Conservation (phyloP, 345 rosid genomes). For the Eucalyptus cladocalyx region DNA sequence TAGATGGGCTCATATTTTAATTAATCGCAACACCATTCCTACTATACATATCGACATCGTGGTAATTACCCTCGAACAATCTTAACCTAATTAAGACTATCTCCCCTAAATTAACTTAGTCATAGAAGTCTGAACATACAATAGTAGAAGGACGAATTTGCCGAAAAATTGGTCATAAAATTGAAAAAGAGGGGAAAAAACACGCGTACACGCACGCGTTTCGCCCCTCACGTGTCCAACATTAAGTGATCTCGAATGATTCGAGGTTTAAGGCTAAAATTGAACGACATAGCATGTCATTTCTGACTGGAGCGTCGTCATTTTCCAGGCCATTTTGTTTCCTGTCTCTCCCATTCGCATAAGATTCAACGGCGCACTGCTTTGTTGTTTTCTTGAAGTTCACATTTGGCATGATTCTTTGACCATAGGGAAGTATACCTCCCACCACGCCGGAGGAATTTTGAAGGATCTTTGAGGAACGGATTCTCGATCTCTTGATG, state of each 20-base stretch:
- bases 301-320: not conserved
- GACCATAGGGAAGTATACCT: not conserved
- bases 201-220: not conserved
- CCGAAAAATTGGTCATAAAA: not conserved
- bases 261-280: not conserved
- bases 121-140: not conserved
- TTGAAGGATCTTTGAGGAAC: not conserved
- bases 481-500: not conserved
- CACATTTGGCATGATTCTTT: not conserved
- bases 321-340: not conserved
- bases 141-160: not conserved
- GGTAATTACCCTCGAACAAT: not conserved
- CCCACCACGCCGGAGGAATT: not conserved
- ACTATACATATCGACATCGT: rapidly evolving
- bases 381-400: not conserved
- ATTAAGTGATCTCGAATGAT: not conserved
- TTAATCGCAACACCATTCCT: not conserved
- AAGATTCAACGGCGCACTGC: not conserved
- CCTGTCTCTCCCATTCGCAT: not conserved
- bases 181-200: not conserved
- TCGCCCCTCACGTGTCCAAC: not conserved
- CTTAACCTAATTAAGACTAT: not conserved
- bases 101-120: not conserved
- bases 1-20: not conserved
- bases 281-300: not conserved